Base-by-base conservation (phyloP, 2,329 filamentous ascomycete species). In the Pseudomassariella vexata region DNA sequence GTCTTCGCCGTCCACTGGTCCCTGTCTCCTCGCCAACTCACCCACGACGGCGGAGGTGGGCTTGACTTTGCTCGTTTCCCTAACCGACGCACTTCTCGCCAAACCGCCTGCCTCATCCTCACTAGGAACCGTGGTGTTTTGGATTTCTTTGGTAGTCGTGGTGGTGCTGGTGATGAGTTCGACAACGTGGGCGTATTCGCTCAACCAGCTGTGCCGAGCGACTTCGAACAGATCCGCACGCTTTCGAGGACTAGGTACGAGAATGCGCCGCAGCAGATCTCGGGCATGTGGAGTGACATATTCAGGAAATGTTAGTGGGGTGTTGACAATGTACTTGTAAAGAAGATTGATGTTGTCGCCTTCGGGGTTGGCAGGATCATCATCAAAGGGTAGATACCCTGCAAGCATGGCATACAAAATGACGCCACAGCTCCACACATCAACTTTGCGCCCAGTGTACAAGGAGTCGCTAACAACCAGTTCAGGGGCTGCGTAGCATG, bases 391-490 rank as follows among this genome's bases (percentile, higher is more conserved):
- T 9, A 98, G 71, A 58, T 98, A 98, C 25, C 92, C 92, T 23
- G 92, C 92, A 49, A 98, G 72, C 92, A 98, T 98, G 36, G 92
- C 92, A 58, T 98, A 98, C 73, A 98, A 60, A 52, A 98, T 98
- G 23, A 98, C 92, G 62, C 92, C 92, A 56, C 92, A 98, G 60
- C 92, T 96, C 92, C 92, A 98, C 21, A 98, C 92, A 55, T 98
- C 92, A 17, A 98, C 92, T 61, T 98, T 98, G 32, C 90, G 80
- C 28, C 92, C 92, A 2, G 92, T 98, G 62, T 98, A 98, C 6
- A 98, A 66, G 11, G 89, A 95, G 60, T 98, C 92, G 56, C 88
- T 96, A 40, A 98, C 92, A 10, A 98, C 92, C 33, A 98, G 70
- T 63, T 98, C 92, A 5, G 92, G 92, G 10, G 92, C 92, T 29